Evolutionary conservation across 1,139 yeast genomes (phyloP).

Genomic region (Ashbya aceris): DNA sequence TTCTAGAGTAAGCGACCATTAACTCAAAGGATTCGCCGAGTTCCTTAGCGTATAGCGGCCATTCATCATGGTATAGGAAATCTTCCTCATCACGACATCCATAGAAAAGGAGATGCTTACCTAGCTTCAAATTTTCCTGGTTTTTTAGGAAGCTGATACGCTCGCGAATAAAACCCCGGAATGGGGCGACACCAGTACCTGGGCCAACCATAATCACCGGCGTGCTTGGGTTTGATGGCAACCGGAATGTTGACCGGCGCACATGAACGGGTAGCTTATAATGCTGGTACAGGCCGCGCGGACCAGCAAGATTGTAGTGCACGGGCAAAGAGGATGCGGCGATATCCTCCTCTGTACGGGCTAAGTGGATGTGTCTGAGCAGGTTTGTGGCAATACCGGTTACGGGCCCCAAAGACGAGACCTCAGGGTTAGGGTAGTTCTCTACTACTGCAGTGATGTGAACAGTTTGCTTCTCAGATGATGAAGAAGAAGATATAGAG

Average conservation of each 20-base stretch:
- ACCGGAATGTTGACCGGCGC: constrained; percentile 88
- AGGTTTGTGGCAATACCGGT: constrained; percentile 87
- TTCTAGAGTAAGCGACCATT: constrained; percentile 82
- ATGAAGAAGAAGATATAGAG: constrained; percentile 87
- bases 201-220: constrained; percentile 95
- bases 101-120: constrained; percentile 68
- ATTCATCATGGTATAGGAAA: constrained; percentile 75
- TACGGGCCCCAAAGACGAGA: constrained; percentile 18
- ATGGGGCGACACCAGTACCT: constrained; percentile 98
- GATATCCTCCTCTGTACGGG: constrained; percentile 40
- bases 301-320: constrained; percentile 69
- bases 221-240: constrained; percentile 76
- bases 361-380: constrained; percentile 60
- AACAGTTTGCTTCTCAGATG: constrained; percentile 63
- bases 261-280: constrained; percentile 80
- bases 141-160: constrained; percentile 52
- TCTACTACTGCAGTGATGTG: constrained; percentile 93
- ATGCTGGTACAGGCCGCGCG: constrained; percentile 51
- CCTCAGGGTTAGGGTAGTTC: constrained; percentile 35
- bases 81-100: constrained; percentile 82
- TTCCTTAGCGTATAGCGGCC: constrained; percentile 59
- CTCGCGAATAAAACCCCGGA: constrained; percentile 87
- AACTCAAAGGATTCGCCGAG: constrained; percentile 63
- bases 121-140: constrained; percentile 39
- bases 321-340: constrained; percentile 34